phyloP scores from a whole-genome alignment of 345 rosid genomes.

The Rhodomyrtus tomentosa region DNA sequence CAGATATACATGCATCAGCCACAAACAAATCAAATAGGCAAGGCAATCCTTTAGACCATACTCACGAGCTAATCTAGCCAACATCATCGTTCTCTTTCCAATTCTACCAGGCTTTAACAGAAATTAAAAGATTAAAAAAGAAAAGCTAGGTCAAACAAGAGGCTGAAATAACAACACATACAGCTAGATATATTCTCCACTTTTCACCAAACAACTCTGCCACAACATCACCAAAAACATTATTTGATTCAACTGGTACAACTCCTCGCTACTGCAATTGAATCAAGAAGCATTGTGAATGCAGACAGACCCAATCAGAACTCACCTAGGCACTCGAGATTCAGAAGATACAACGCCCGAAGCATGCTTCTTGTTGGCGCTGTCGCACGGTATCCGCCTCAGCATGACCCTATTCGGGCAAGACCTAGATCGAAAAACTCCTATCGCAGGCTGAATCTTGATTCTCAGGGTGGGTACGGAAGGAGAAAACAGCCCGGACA shows the following conservation, averaged over 20 bases:
- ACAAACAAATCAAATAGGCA: not conserved
- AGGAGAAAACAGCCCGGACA: conserved; percentile 61
- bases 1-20: not conserved
- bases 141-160: not conserved
- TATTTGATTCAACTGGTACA: not conserved
- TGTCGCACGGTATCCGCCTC: conserved; percentile 47
- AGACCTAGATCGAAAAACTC: conserved; percentile 61
- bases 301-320: not conserved
- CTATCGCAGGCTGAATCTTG: conserved; percentile 26
- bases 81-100: not conserved
- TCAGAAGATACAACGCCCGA: not conserved
- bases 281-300: not conserved
- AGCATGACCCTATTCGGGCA: conserved; percentile 18
- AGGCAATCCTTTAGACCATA: not conserved
- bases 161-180: not conserved
- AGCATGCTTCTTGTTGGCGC: conserved; percentile 12
- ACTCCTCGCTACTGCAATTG: not conserved
- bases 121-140: not conserved
- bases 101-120: not conserved
- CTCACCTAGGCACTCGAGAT: conserved; percentile 5
- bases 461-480: conserved; percentile 39
- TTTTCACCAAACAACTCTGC: not conserved
- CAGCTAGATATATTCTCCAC: not conserved
- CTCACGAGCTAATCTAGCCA: not conserved
- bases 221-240: not conserved